These are phyloP conservation scores for Aspergillus oerlinghausenensis DNA, from an alignment of 2,329 filamentous ascomycete genomes.

Conservation along the genomic window DNA sequence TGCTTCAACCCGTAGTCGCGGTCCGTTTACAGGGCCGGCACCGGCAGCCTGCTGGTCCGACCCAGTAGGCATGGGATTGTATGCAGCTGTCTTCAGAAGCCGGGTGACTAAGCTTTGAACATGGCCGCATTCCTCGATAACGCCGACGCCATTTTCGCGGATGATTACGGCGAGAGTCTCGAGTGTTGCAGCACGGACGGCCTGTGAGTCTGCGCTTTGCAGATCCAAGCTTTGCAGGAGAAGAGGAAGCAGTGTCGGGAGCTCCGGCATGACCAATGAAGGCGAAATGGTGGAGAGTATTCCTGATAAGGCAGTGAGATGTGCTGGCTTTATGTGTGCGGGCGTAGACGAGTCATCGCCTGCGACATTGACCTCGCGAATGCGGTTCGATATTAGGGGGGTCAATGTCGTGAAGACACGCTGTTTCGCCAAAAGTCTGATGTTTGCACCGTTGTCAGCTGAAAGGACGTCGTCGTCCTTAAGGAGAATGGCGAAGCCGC, in stretches of 20 bases:
- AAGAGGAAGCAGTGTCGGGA: constrained; percentile 54
- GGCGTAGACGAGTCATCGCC: constrained; percentile 16
- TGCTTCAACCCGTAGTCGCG: constrained; percentile 31
- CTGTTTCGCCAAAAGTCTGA: constrained; percentile 60
- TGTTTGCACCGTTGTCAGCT: constrained; percentile 56
- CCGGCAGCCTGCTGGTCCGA: neutral
- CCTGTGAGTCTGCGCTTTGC: constrained; percentile 39
- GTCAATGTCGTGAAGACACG: constrained; percentile 58
- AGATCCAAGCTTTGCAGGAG: constrained; percentile 62
- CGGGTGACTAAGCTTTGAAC: constrained; percentile 53
- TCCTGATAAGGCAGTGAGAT: constrained; percentile 60
- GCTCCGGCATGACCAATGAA: constrained; percentile 55
- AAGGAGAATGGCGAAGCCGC: constrained; percentile 56
- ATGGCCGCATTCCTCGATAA: constrained; percentile 52
- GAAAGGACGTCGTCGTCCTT: constrained; percentile 58
- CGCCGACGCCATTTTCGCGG: constrained; percentile 49
- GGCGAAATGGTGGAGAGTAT: constrained; percentile 58
- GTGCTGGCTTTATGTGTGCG: constrained; percentile 52
- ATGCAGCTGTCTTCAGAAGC: constrained; percentile 46
- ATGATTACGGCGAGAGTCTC: constrained; percentile 56
- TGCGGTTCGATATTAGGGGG: constrained; percentile 51
- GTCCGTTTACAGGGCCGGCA: constrained; percentile 15
- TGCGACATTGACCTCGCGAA: constrained; percentile 40
- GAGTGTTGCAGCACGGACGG: constrained; percentile 58
- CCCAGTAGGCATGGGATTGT: constrained; percentile 12